Base-by-base conservation (phyloP, 2,329 filamentous ascomycete genomes). In the Macroventuria anomochaeta region DNA sequence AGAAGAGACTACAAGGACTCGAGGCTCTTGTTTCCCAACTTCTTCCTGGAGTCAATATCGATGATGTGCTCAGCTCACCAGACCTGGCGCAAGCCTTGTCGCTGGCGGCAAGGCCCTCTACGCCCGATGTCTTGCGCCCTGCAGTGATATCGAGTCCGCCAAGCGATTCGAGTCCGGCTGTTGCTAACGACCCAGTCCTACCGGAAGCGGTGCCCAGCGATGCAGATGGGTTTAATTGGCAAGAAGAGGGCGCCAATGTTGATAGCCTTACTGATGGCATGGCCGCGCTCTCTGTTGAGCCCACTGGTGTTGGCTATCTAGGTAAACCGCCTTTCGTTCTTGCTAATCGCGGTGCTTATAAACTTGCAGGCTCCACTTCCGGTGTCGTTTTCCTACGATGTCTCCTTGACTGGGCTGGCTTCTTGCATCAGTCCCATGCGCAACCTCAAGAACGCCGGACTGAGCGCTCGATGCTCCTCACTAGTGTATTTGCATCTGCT, bases 201-300 rank as follows among this genome's bases (percentile, higher is more conserved):
- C 64, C 61, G 15, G 64, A 67, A 37, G 64, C 64, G n/a, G 64
- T 67, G 0, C 64, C 64, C 3, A 65, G 42, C 29, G 58, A 44
- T 31, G 64, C 61, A 23, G 64, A 67, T 55, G 63, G 64, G 5
- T 67, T 67, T 38, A 65, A 63, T 18, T 67, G 63, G 63, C 53
- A 64, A 40, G 64, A 66, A 41, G 61, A 64, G 17, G 56, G 61
- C 25, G 34, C 57, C 21, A 63, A 54, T 6, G 55, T 67, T 8
- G 57, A 66, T 17, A 54, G 54, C n/a, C 53, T 67, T 7, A 64
- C 63, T 1, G 64, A 67, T 53, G 64, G 64, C 46, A 67, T 67
- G 64, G 64, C 64, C 7, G 64, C 64, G 12, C 57, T 67, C 6
- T 66, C 63, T 20, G 64, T 67, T 5, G 64, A 67, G 51, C 64